A percentile compares a stretch with the other conserved stretches of the same genome.
Conservation (phyloP, 768 basidiomycete species). For the Agrocybe praecox region DNA sequence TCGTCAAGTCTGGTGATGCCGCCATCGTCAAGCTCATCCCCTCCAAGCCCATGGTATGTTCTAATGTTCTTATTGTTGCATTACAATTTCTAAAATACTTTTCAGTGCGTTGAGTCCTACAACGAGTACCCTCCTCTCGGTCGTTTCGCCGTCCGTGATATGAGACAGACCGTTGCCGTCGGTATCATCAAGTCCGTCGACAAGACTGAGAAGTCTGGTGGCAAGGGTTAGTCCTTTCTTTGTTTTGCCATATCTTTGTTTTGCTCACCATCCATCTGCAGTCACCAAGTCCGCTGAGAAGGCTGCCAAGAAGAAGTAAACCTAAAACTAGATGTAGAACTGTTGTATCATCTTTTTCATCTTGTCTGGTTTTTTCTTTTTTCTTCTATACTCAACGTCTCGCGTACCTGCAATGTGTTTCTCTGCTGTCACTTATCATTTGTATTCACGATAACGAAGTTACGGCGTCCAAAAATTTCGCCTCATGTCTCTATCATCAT, state of each 20-base stretch:
- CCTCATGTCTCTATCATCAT: conserved; percentile 20
- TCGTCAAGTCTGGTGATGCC: conserved; percentile 99
- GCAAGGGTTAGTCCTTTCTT: conserved; percentile 65
- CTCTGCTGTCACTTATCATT: conserved; percentile 32
- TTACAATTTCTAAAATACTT: background rate
- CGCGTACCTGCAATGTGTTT: conserved; percentile 33
- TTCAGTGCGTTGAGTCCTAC: conserved; percentile 67
- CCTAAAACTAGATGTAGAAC: conserved; percentile 65
- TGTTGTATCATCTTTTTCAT: conserved; percentile 60
- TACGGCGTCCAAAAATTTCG: conserved; percentile 21
- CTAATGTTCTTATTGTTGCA: background rate
- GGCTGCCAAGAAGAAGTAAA: conserved; percentile 94
- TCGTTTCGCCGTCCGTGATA: conserved; percentile 99
- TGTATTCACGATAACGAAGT: conserved; percentile 45
- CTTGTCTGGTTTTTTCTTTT: conserved; percentile 48
- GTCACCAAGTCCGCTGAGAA: conserved; percentile 97
- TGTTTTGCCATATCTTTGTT: background rate
- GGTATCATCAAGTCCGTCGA: conserved; percentile 99
- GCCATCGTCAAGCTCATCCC: conserved; percentile 98
- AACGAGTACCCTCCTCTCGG: conserved; percentile 98
- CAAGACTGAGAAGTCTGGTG: conserved; percentile 86
- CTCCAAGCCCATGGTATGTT: conserved; percentile 85
- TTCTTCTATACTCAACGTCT: conserved; percentile 43
- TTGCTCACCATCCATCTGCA: conserved; percentile 26
- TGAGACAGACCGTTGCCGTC: conserved; percentile 99